These are phyloP conservation scores for Fusarium sp. DNA, from an alignment of 2,329 filamentous ascomycete species.

Conservation along the genomic window DNA sequence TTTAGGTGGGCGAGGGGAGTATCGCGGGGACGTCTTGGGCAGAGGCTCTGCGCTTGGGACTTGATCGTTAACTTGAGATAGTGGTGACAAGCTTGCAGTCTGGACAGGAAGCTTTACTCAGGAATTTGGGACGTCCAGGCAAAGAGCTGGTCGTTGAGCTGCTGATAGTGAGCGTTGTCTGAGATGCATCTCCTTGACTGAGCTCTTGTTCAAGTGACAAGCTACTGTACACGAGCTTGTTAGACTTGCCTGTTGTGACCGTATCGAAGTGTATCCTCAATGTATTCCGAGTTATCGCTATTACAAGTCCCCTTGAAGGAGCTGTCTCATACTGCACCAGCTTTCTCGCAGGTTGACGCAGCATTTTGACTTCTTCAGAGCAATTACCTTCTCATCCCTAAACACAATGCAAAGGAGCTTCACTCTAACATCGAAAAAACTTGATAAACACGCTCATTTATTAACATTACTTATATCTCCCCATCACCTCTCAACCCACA, in stretches of 20 bases:
- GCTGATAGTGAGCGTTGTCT: no score
- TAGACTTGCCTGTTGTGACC: background rate
- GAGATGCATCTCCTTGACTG: background rate
- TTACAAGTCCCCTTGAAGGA: no score
- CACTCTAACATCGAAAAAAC: rapidly evolving
- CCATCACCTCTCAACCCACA: slow-evolving; percentile 53
- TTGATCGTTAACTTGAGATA: background rate
- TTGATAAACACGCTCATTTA: background rate
- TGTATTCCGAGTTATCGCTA: background rate
- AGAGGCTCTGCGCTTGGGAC: background rate
- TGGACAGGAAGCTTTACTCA: background rate
- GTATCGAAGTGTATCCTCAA: background rate
- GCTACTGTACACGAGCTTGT: no score
- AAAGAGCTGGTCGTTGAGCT: background rate
- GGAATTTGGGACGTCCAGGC: background rate
- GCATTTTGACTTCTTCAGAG: background rate
- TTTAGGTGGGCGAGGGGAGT: background rate
- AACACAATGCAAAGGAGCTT: background rate
- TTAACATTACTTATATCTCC: background rate
- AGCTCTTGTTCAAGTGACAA: background rate
- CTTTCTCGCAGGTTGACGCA: background rate
- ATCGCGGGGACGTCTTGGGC: background rate
- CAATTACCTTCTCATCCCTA: background rate
- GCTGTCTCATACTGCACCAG: background rate
- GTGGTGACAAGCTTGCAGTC: background rate